Base-by-base conservation (phyloP, 306 rosid species). In the Aeschynomene evenia region DNA sequence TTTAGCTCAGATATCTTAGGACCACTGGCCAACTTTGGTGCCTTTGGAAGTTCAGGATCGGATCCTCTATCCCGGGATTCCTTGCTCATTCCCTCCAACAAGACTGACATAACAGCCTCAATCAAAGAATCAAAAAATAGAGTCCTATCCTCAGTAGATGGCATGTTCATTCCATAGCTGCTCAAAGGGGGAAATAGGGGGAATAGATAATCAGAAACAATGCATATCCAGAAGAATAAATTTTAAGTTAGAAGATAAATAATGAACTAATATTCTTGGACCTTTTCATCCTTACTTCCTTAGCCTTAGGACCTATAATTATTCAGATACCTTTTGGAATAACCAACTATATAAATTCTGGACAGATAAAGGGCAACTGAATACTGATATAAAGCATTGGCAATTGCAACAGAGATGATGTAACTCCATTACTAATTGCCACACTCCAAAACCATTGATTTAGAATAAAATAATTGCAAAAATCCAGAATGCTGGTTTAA, bases 1-100 rank as follows among this genome's bases (percentile, higher is more conserved):
- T 76, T 94, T 72, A 91, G 80, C 86, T 94, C 99, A 34, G 97
- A 94, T 53, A 70, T 83, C 85, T 94, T 94, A 28, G 96, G 96
- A 78, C 97, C 97, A 74, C 88, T 87, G 2, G 81, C 85, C 63
- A 90, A 88, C 75, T 84, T 86, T 5, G 99, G 99, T 29, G 89
- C 99, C 87, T 85, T 94, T 22, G 97, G 97, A 85, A 94, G 97
- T 74, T 90, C 97, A 46, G 95, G 80, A 65, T 72, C 72, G 71
- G 82, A 57, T 63, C 65, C 73, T 43, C 83, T 60, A 48, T 80
- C 80, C 63, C 57, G 85, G 54, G 87, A 74, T 21, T 80, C 88
- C 79, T 84, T 81, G 33, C 84, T 72, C 73, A 73, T 85, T 65
- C 80, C 72, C 83, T 82, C 97, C 68, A 74, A 42, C 78, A 86